phyloP scores from a whole-genome alignment of 768 basidiomycete species.

The Serendipita sp. region DNA sequence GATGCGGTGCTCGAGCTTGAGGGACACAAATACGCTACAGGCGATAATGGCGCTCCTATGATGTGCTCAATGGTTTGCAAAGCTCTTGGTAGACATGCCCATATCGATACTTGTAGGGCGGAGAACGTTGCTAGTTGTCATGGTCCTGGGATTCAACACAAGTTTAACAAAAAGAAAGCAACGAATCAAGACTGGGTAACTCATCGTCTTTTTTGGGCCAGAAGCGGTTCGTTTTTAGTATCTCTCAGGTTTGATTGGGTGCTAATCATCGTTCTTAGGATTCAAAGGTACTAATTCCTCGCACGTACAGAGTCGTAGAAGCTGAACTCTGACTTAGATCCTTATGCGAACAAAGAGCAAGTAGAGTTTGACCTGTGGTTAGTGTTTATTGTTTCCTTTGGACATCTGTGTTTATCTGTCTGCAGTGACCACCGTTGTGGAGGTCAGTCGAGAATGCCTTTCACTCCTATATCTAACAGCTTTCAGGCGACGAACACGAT shows the following conservation, averaged over 20 bases:
- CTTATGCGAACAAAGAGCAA: slow-evolving; percentile 43
- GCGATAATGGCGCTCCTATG: slow-evolving; percentile 45
- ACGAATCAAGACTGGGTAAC: slow-evolving; percentile 35
- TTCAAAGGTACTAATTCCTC: slow-evolving; percentile 29
- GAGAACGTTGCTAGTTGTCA: slow-evolving; percentile 23
- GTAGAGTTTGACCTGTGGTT: slow-evolving; percentile 38
- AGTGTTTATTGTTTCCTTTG: slow-evolving; percentile 11
- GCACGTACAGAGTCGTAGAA: neutral
- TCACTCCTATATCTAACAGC: neutral
- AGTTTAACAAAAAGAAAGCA: slow-evolving; percentile 23
- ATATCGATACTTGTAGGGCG: slow-evolving; percentile 39
- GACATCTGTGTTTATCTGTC: neutral
- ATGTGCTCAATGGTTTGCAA: slow-evolving; percentile 42
- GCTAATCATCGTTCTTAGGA: slow-evolving; percentile 19
- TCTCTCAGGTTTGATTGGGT: neutral
- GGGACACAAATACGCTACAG: slow-evolving; percentile 27
- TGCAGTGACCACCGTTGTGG: slow-evolving; percentile 34
- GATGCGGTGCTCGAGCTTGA: slow-evolving; percentile 34
- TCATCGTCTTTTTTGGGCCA: slow-evolving; percentile 39
- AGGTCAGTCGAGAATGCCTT: slow-evolving; percentile 19
- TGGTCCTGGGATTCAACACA: slow-evolving; percentile 31
- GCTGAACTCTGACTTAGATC: slow-evolving; percentile 23
- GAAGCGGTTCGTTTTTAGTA: slow-evolving; percentile 28
- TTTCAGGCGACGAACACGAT: slow-evolving; percentile 34
- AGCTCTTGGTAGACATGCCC: slow-evolving; percentile 38